Conservation (phyloP, 768 basidiomycete genomes). For the Suillus subluteus region DNA sequence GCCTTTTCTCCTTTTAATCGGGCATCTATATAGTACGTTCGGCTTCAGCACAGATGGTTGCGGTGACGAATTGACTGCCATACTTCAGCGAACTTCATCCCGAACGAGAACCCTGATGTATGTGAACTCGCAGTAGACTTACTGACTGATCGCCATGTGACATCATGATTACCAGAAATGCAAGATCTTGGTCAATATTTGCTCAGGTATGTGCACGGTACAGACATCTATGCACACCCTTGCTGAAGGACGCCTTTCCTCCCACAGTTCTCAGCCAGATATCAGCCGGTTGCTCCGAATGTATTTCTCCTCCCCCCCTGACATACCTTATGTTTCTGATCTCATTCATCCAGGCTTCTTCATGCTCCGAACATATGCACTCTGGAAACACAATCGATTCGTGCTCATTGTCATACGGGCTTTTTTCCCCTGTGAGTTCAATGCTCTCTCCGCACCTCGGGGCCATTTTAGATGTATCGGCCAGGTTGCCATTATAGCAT, state of each 20-base stretch:
- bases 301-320: neutral
- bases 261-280: neutral
- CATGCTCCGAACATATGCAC: neutral
- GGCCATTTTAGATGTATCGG: neutral
- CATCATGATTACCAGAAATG: constrained; percentile 1
- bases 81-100: neutral
- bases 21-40: neutral
- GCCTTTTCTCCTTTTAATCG: neutral
- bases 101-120: neutral
- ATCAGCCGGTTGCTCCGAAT: neutral
- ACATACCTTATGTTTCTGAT: neutral
- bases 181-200: neutral
- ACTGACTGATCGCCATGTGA: too few species aligned
- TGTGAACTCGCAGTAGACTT: neutral
- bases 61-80: neutral
- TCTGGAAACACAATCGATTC: neutral
- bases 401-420: too few species aligned
- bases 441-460: neutral
- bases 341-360: neutral
- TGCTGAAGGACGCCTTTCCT: neutral
- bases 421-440: neutral
- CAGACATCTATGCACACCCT: neutral
- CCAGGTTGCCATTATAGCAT: neutral
- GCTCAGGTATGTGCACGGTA: neutral
- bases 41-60: neutral